Base-by-base conservation (phyloP, 768 basidiomycete genomes). In the Pulveroboletus sp. region DNA sequence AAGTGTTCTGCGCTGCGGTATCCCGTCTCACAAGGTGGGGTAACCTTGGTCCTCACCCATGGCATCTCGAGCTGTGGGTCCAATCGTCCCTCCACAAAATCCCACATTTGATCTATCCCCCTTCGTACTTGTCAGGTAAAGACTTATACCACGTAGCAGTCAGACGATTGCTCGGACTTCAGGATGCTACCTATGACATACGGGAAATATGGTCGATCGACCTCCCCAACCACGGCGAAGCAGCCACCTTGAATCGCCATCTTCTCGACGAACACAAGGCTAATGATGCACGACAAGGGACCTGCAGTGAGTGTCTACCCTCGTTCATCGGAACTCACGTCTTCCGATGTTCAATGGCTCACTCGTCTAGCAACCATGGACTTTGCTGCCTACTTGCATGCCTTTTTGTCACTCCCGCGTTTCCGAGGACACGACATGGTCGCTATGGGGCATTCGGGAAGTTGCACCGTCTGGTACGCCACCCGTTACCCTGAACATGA, bases 151-250 rank as follows among this genome's bases (percentile, higher is more conserved):
- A 69, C 17, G 39, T 52, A 4, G 13, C 53, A 31, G 49, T 68
- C 11, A 40, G 46, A 7, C 52, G 54, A 6, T 21, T 68, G 6
- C 57, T 69, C 35, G 36, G 36, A 28, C 49, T 52, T 41, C 42
- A 42, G 10, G 38, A 50, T 17, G 51, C 55, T 4, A 47, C 54
- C 3, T 63, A 57, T 31, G 54, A 47, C 26, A 59, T 70, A 17
- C 57, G 60, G 3, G 69, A 70, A 39, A 60, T 71, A 47, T 70
- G 69, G 69, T 59, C 64, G 3, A 52, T 71, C 3, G 69, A 71
- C 44, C 58, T 69, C 47, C 71, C 68, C 1, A 71, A 71, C 44
- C 69, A 71, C 30, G 69, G 71, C 6, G 61, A 72, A 43, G 55
- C 70, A 9, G 69, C 69, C 13, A 45, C 47, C 6, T 40, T 67